Conservation (phyloP, 2,329 filamentous ascomycete genomes). For the Aspergillus arachidicola region DNA sequence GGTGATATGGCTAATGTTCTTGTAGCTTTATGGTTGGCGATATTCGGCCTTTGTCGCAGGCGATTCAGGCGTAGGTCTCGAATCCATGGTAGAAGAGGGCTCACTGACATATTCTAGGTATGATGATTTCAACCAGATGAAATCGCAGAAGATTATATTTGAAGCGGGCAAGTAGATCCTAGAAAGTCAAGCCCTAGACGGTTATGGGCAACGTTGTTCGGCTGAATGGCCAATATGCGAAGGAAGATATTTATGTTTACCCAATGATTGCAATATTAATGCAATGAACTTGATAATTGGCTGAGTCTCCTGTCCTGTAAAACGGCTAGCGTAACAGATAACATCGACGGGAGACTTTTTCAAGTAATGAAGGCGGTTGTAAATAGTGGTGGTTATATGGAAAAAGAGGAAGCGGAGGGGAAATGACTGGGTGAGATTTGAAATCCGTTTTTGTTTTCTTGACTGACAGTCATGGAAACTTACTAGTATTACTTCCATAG, state of each 20-base stretch:
- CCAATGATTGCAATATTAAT: background rate
- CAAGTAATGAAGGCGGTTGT: too few species aligned
- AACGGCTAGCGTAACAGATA: background rate
- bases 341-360: too few species aligned
- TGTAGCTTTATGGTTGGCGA: constrained; percentile 72
- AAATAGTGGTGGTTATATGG: too few species aligned
- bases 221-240: background rate
- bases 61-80: constrained; percentile 53
- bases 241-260: background rate
- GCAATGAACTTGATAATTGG: background rate
- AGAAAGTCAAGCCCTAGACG: background rate
- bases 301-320: background rate
- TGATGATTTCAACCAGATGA: constrained; percentile 69
- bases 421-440: too few species aligned
- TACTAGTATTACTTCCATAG: too few species aligned
- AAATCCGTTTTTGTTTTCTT: too few species aligned
- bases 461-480: too few species aligned
- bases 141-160: constrained; percentile 72
- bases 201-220: background rate
- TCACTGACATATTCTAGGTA: constrained; percentile 48
- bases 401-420: too few species aligned
- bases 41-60: constrained; percentile 67
- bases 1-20: constrained; percentile 18
- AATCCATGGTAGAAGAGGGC: too few species aligned
- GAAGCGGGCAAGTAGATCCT: constrained; percentile 35